These are phyloP conservation scores for Asterochloris sp. DNA, from an alignment of 139 green algal species.

Conservation along the genomic window DNA sequence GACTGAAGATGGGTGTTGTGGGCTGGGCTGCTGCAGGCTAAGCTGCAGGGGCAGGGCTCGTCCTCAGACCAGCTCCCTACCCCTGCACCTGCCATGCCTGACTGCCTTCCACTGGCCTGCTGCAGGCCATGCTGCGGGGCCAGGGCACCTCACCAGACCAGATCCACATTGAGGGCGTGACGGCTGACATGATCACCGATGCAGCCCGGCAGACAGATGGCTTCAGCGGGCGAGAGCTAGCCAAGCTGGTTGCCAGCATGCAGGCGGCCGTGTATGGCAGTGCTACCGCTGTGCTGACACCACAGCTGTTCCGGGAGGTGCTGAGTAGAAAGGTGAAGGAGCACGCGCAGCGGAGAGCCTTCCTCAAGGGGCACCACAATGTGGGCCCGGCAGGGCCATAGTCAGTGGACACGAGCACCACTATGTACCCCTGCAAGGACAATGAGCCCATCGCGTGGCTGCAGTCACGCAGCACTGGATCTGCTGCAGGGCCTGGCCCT, in stretches of 20 bases:
- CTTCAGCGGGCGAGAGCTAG: constrained; percentile 68
- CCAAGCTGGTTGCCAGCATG: constrained; percentile 59
- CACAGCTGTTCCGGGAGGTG: constrained; percentile 58
- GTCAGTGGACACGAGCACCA: too few species aligned
- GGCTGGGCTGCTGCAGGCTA: too few species aligned
- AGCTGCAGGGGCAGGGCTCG: too few species aligned
- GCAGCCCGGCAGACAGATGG: constrained; percentile 78
- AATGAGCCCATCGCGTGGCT: too few species aligned
- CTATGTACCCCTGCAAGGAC: too few species aligned
- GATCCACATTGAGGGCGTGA: constrained; percentile 50
- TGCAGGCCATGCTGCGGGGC: constrained; percentile 39
- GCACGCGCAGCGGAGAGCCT: constrained; percentile 29
- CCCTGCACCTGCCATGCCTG: neutral
- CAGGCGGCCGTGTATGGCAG: constrained; percentile 87
- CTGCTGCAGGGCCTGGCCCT: too few species aligned
- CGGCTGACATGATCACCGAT: constrained; percentile 43
- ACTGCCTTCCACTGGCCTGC: neutral
- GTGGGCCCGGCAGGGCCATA: too few species aligned
- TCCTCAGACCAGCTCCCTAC: too few species aligned
- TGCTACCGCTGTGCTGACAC: constrained; percentile 60
- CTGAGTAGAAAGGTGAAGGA: constrained; percentile 46
- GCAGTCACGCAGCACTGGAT: too few species aligned
- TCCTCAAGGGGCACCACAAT: constrained; percentile 15
- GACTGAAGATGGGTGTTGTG: too few species aligned
- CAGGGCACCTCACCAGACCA: constrained; percentile 47